Base-by-base conservation (phyloP, 2,329 filamentous ascomycete species). In the Domatiomyces catenatus region DNA sequence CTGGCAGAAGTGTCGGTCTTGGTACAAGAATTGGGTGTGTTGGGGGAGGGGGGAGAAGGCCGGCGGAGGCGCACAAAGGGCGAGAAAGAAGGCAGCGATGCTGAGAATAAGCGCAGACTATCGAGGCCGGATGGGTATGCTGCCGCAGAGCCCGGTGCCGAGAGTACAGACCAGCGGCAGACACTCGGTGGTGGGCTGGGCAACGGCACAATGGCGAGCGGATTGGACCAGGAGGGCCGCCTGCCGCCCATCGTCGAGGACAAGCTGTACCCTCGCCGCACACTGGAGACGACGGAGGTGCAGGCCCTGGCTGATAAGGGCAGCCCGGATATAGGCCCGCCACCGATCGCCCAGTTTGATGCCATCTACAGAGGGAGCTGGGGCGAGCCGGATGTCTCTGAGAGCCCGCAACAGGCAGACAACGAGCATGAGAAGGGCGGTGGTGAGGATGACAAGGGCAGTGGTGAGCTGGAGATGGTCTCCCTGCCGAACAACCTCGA, bases 181-280 rank as follows among this genome's bases (percentile, higher is more conserved):
- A 56, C 53, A 1, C 49, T 54, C 47, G 51, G 52, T 28, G 57
- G 57, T n/a, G 58, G 47, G 3, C 18, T 54, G 39, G 62, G 64
- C 26, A 62, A 64, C 32, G 65, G 64, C 32, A 67, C 68, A 54
- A 45, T 45, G 43, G 19, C 43, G 10, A 45, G 47, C 44, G 42
- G 26, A 15, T 36, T 52, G 20, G 46, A 28, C 19, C 52, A 54
- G 22, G 66, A 71, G 48, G 64, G 66, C 32, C 63, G 71, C 57
- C 66, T 83, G 56, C 77, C 79, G 7, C 74, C 73, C 2, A 82
- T 83, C 48, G 58, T 69, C 2, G 79, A 83, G 62, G 73, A 75
- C 60, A 80, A 79, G 61, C 68, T 65, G 53, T 80, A 72, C 58
- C 77, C 77, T 19, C 67, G 77, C 55, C 63, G 66, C 52, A 79